Evolutionary conservation across 352 stramenopile genomes (phyloP).

Genomic region (Pythium monospermum): DNA sequence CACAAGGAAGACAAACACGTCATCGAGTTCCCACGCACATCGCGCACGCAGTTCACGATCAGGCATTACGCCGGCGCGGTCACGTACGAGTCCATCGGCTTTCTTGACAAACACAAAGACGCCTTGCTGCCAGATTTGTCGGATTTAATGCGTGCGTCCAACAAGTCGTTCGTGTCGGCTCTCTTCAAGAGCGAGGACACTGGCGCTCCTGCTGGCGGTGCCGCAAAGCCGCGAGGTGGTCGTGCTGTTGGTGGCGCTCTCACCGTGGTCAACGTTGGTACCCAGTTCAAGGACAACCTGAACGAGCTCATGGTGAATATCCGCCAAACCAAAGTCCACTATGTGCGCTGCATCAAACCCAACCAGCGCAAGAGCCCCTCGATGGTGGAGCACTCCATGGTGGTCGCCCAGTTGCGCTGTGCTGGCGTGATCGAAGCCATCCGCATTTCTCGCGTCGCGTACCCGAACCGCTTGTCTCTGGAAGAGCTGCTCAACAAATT

Average conservation of each 20-base stretch:
- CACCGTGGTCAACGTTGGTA: slow-evolving; percentile 59
- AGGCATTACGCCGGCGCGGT: slow-evolving; percentile 93
- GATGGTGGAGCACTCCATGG: slow-evolving; percentile 87
- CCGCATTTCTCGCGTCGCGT: slow-evolving; percentile 95
- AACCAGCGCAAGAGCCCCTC: slow-evolving; percentile 93
- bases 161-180: slow-evolving; percentile 47
- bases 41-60: slow-evolving; percentile 87
- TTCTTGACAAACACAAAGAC: slow-evolving; percentile 95
- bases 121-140: slow-evolving; percentile 92
- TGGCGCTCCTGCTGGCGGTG: neutral
- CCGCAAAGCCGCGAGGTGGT: slow-evolving; percentile 21
- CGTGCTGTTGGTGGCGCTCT: slow-evolving; percentile 42
- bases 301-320: slow-evolving; percentile 93
- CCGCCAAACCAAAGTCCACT: slow-evolving; percentile 94
- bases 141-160: slow-evolving; percentile 66
- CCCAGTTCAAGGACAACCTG: slow-evolving; percentile 89
- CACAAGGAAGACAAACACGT: slow-evolving; percentile 74
- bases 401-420: slow-evolving; percentile 95
- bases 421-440: slow-evolving; percentile 99
- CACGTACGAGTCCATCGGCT: slow-evolving; percentile 89
- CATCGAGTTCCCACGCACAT: slow-evolving; percentile 76
- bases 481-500: slow-evolving; percentile 78
- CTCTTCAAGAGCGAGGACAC: slow-evolving; percentile 38
- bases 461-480: slow-evolving; percentile 94
- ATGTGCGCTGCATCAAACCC: slow-evolving; percentile 99